phyloP scores from a whole-genome alignment of 148 eudicot genomes.

The Tetragonia tetragonoides region DNA sequence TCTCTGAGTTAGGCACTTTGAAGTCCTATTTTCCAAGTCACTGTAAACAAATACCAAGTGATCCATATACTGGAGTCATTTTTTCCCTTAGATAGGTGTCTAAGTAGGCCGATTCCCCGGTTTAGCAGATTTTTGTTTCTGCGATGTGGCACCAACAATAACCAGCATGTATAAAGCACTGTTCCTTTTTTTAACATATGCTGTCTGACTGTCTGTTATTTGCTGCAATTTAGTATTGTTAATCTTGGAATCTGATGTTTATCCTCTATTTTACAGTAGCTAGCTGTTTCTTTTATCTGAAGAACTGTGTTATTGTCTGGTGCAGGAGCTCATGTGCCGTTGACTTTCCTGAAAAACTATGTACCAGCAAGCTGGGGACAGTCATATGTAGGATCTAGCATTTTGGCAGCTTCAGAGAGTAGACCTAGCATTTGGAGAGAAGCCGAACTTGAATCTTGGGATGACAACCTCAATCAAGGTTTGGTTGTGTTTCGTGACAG shows the following conservation, averaged over 20 bases:
- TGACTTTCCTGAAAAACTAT: constrained; percentile 64
- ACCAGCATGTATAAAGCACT: neutral
- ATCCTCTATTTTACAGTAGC: neutral
- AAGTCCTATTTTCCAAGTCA: neutral
- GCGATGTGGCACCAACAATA: neutral
- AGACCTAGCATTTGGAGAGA: constrained; percentile 76
- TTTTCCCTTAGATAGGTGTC: neutral
- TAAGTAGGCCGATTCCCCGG: neutral
- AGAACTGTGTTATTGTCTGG: constrained; percentile 6
- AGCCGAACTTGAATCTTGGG: constrained; percentile 90
- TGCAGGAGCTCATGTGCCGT: constrained; percentile 60
- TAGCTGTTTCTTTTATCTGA: neutral
- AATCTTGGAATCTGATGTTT: neutral
- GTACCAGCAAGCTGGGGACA: constrained; percentile 58
- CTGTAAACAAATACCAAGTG: neutral
- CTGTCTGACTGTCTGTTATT: neutral
- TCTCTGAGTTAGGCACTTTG: neutral
- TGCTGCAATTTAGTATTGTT: neutral
- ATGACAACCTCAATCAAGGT: constrained; percentile 47
- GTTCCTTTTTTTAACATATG: neutral
- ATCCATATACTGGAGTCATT: neutral
- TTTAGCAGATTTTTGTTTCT: neutral
- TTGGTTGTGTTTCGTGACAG: constrained; percentile 57
- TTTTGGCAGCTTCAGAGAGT: constrained; percentile 60
- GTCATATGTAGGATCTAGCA: constrained; percentile 58